Evolutionary conservation across 495 filamentous ascomycete genomes (phyloP).

Genomic region (Echria macrotheca): DNA sequence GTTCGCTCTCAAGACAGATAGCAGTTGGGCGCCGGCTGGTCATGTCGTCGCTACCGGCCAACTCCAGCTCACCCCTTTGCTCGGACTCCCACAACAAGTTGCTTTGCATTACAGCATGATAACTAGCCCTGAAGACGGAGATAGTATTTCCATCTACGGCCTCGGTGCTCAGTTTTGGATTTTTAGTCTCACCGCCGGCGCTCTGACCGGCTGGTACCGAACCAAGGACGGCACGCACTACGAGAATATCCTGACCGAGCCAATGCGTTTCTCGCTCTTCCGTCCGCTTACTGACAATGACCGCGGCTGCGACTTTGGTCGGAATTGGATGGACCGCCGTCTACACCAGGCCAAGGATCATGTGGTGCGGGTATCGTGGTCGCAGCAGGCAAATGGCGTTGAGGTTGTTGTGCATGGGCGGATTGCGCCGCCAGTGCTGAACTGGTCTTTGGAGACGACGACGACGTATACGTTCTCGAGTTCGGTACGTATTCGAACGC

Average conservation of each 20-base stretch:
- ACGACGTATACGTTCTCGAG: slow-evolving; percentile 49
- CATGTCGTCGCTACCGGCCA: slow-evolving; percentile 51
- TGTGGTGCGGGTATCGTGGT: slow-evolving; percentile 38
- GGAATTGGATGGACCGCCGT: slow-evolving; percentile 35
- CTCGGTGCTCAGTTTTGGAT: slow-evolving; percentile 29
- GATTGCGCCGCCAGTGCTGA: slow-evolving; percentile 54
- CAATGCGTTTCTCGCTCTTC: slow-evolving; percentile 43
- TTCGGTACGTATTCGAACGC: slow-evolving; percentile 40
- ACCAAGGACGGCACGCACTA: slow-evolving; percentile 13
- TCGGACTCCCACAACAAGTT: slow-evolving; percentile 6
- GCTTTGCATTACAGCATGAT: neutral
- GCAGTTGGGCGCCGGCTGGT: slow-evolving; percentile 41
- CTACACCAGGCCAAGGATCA: slow-evolving; percentile 41
- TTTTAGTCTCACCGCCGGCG: slow-evolving; percentile 39
- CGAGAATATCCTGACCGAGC: slow-evolving; percentile 39
- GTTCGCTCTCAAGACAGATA: slow-evolving; percentile 35
- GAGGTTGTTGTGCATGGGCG: slow-evolving; percentile 41
- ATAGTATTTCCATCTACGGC: slow-evolving; percentile 26
- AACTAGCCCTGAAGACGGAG: neutral
- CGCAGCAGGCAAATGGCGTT: slow-evolving; percentile 24
- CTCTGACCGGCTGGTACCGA: slow-evolving; percentile 36
- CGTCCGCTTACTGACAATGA: slow-evolving; percentile 63
- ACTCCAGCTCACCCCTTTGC: slow-evolving; percentile 31
- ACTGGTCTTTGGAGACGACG: slow-evolving; percentile 53
- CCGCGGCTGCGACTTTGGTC: slow-evolving; percentile 39